Conservation (phyloP, 2,329 filamentous ascomycete species). For the Amphichorda felina region DNA sequence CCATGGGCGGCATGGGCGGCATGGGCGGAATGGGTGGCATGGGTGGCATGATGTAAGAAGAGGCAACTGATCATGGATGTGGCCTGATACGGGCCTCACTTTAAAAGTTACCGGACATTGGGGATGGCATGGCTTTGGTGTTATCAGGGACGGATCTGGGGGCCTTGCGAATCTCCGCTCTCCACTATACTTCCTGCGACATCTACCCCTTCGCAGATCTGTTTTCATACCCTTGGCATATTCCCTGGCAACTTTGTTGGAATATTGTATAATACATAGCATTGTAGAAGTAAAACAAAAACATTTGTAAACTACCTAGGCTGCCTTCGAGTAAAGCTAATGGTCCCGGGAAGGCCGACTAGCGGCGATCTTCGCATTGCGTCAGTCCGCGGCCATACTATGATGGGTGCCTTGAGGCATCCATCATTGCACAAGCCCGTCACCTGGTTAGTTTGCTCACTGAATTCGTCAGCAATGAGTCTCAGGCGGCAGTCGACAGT, state of each 20-base stretch:
- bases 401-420: too few species aligned
- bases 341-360: too few species aligned
- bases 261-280: conserved; percentile 2
- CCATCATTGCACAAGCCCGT: too few species aligned
- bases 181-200: not conserved
- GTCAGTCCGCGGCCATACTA: too few species aligned
- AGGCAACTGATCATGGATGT: conserved; percentile 1
- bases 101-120: conserved; percentile 3
- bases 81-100: not conserved
- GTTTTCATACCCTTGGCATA: conserved; percentile 3
- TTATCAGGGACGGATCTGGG: conserved; percentile 11
- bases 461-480: too few species aligned
- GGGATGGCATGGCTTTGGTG: conserved; percentile 38
- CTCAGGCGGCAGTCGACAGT: too few species aligned
- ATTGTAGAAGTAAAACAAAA: conserved; percentile 2
- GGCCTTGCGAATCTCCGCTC: conserved; percentile 4
- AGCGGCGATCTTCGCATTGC: too few species aligned
- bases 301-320: not conserved
- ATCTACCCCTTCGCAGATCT: not conserved
- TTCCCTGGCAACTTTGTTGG: conserved; percentile 2
- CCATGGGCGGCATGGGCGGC: conserved; percentile 47
- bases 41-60: conserved; percentile 43
- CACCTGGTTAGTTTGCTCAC: too few species aligned
- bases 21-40: conserved; percentile 36
- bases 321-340: too few species aligned